Evolutionary conservation across 108 stramenopile species (phyloP).

Genomic region (Phaeodactylum tricornutum): DNA sequence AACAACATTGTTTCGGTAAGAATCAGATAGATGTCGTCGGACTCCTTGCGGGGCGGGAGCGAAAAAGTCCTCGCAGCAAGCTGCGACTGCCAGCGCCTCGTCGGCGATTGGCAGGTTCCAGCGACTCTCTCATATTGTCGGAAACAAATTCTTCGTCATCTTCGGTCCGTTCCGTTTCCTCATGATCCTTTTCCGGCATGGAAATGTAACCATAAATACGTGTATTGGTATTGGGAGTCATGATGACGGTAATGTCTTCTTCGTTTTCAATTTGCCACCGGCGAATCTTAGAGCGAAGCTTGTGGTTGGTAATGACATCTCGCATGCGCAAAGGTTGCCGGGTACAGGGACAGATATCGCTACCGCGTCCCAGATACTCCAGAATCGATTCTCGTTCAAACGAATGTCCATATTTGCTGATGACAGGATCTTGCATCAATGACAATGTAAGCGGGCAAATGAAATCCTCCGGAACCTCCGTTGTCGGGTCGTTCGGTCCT

Average conservation of each 20-base stretch:
- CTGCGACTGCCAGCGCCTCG: too few relatives aligned
- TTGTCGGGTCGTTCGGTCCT: too few relatives aligned
- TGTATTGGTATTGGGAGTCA: background rate
- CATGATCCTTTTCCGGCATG: background rate
- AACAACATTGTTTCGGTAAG: too few relatives aligned
- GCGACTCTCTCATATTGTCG: too few relatives aligned
- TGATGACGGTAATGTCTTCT: constrained; percentile 1
- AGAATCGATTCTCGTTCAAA: constrained; percentile 32
- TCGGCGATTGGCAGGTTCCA: too few relatives aligned
- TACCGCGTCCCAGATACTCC: constrained; percentile 19
- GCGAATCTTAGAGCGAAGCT: constrained; percentile 14
- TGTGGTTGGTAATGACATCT: constrained; percentile 16
- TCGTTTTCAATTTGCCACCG: constrained; percentile 20
- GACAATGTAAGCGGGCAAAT: constrained; percentile 30
- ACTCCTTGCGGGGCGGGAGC: too few relatives aligned
- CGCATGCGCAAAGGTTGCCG: constrained; percentile 14
- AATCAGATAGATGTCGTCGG: too few relatives aligned
- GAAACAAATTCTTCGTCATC: too few relatives aligned
- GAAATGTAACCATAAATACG: background rate
- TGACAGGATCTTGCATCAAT: constrained; percentile 25
- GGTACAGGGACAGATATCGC: constrained; percentile 23
- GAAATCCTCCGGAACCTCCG: constrained; percentile 14
- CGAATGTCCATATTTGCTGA: constrained; percentile 16
- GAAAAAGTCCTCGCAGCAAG: too few relatives aligned
- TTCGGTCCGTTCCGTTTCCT: constrained; percentile 1